These are phyloP conservation scores for Backusella sp. DNA, from an alignment of 192 early-diverging fungal species.

Conservation along the genomic window DNA sequence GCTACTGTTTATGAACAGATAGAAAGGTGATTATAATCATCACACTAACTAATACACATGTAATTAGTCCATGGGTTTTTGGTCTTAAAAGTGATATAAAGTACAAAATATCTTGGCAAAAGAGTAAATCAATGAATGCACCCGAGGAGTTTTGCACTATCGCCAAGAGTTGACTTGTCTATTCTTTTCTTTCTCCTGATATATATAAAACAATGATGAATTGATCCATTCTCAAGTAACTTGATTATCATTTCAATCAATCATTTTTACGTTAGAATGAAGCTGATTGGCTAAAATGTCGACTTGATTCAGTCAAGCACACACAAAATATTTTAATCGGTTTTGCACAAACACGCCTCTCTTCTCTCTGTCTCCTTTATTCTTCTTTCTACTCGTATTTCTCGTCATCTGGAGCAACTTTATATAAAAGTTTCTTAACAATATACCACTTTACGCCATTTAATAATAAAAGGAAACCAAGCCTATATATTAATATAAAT, in stretches of 20 bases:
- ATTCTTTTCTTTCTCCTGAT: not conserved
- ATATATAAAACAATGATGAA: no score
- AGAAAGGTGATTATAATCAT: no score
- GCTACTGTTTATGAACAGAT: no score
- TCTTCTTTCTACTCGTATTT: not conserved
- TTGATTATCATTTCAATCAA: no score
- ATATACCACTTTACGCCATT: not conserved
- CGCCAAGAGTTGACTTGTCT: not conserved
- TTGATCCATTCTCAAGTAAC: no score
- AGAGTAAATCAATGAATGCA: not conserved
- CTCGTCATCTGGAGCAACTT: not conserved
- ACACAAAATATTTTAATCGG: no score
- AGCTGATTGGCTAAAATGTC: not conserved
- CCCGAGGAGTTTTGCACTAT: not conserved
- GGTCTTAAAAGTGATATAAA: not conserved
- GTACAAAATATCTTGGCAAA: constrained; percentile 7
- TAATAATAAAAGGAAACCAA: not conserved
- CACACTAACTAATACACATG: no score
- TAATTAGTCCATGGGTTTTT: not conserved
- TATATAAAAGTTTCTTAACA: not conserved
- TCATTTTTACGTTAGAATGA: not conserved
- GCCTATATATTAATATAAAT: not conserved
- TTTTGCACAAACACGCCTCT: not conserved
- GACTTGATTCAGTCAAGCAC: not conserved
- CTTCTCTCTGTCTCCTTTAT: not conserved